A percentile compares a stretch with the other conserved stretches of the same genome.
Evolutionary conservation across 805 yeast genomes (phyloP).

Genomic region (Monosporozyma aerobia): DNA sequence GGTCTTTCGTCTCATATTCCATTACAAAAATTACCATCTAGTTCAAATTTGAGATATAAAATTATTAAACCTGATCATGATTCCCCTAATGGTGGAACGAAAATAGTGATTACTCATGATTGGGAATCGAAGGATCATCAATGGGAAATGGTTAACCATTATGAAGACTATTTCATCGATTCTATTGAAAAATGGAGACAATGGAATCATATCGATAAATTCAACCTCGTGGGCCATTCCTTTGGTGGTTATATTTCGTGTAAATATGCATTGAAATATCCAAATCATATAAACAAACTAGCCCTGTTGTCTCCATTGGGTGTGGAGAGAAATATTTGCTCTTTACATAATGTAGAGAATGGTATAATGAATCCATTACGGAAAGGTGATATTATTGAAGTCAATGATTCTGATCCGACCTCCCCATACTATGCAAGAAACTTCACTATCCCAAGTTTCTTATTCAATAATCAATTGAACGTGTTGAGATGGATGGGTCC

Average conservation of each 20-base stretch:
- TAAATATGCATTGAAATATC: conserved; percentile 52
- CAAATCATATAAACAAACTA: conserved; percentile 43
- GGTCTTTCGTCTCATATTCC: conserved; percentile 54
- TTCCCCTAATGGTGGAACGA: not conserved
- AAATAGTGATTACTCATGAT: not conserved
- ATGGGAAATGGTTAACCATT: conserved; percentile 21
- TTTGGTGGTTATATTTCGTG: conserved; percentile 69
- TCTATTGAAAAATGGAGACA: conserved; percentile 60
- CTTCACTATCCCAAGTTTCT: conserved; percentile 23
- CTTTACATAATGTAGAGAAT: conserved; percentile 33
- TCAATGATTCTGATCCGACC: conserved; percentile 35
- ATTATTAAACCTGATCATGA: not conserved
- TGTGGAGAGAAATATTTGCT: conserved; percentile 57
- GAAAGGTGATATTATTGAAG: conserved; percentile 11
- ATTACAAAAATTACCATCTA: conserved; percentile 4
- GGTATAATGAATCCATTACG: conserved; percentile 1
- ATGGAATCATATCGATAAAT: conserved; percentile 37
- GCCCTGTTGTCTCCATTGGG: conserved; percentile 71
- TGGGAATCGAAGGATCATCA: conserved; percentile 3
- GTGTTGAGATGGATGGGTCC: conserved; percentile 40
- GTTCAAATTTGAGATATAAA: not conserved
- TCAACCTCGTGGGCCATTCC: conserved; percentile 68
- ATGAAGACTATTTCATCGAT: conserved; percentile 48
- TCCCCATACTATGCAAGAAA: conserved; percentile 29
- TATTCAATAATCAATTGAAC: conserved; percentile 35